Conservation (phyloP, 202 grass and related monocot genomes). For the Schoenoplectus tabernaemontani region DNA sequence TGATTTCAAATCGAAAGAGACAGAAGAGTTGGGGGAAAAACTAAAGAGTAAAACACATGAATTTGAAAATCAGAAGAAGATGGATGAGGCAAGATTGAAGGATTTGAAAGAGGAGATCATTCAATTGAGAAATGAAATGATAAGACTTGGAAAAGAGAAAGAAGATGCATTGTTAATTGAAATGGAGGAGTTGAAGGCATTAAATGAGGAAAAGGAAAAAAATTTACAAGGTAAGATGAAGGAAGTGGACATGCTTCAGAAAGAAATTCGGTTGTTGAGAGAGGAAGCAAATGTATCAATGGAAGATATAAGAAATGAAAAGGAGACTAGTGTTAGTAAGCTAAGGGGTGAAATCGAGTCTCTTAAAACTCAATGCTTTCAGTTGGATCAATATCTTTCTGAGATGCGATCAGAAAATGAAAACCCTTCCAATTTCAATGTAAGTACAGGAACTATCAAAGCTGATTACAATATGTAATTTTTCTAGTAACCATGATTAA, state of each 20-base stretch:
- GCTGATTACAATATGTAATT: background rate
- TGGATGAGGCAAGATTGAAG: constrained; percentile 43
- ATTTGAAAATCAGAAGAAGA: constrained; percentile 54
- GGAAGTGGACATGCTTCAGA: constrained; percentile 46
- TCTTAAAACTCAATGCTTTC: constrained; percentile 37
- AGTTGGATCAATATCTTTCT: constrained; percentile 43
- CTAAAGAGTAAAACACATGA: constrained; percentile 56
- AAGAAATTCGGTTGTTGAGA: constrained; percentile 40
- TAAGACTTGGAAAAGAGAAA: constrained; percentile 50
- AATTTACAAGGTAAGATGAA: constrained; percentile 40
- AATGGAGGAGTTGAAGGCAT: constrained; percentile 43
- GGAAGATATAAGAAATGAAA: constrained; percentile 51
- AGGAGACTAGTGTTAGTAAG: constrained; percentile 33
- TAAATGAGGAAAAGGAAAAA: constrained; percentile 45
- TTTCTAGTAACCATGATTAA: too few relatives aligned
- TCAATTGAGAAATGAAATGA: constrained; percentile 39
- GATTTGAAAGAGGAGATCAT: constrained; percentile 52
- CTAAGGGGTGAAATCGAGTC: constrained; percentile 49
- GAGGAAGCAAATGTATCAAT: constrained; percentile 45
- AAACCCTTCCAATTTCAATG: constrained; percentile 33
- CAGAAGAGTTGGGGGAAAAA: constrained; percentile 44
- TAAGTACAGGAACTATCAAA: background rate
- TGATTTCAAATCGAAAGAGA: constrained; percentile 84
- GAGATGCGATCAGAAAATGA: constrained; percentile 57
- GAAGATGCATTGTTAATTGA: constrained; percentile 34